Evolutionary conservation across 371 early-diverging fungal genomes (phyloP).

Genomic region (Scutellospora calospora): DNA sequence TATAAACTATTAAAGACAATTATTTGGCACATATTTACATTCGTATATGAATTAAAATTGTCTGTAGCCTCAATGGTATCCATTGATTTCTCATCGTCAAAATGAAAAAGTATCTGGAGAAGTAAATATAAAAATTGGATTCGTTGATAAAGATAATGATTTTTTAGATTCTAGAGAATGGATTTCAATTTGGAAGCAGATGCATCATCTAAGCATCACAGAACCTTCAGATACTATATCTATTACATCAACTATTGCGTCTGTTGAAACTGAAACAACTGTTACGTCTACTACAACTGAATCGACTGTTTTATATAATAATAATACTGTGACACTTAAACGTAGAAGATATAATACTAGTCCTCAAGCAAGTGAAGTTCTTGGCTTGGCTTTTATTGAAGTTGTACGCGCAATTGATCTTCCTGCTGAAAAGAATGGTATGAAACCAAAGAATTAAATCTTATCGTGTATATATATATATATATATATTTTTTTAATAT

Average conservation of each 20-base stretch:
- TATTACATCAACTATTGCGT: too few species aligned
- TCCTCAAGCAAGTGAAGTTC: constrained; percentile 37
- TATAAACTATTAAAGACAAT: not conserved
- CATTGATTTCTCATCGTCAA: not conserved
- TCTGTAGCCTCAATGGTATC: constrained; percentile 10
- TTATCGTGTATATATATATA: not conserved
- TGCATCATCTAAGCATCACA: not conserved
- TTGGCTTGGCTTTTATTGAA: constrained; percentile 72
- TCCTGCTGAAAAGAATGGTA: constrained; percentile 65
- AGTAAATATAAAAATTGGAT: constrained; percentile 20
- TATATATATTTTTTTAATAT: not conserved
- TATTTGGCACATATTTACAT: not conserved
- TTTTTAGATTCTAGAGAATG: constrained; percentile 25
- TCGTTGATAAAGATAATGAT: constrained; percentile 29
- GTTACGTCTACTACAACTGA: not conserved
- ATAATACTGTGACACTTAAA: not conserved
- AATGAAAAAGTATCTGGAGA: constrained; percentile 28
- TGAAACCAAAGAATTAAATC: not conserved
- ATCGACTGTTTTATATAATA: not conserved
- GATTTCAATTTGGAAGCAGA: constrained; percentile 16
- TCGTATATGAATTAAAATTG: not conserved
- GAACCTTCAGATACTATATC: not conserved
- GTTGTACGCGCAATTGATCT: constrained; percentile 68
- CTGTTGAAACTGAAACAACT: not conserved
- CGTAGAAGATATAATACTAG: not conserved